Base-by-base conservation (phyloP, 2,329 filamentous ascomycete species). In the Dactylellina cionopaga region DNA sequence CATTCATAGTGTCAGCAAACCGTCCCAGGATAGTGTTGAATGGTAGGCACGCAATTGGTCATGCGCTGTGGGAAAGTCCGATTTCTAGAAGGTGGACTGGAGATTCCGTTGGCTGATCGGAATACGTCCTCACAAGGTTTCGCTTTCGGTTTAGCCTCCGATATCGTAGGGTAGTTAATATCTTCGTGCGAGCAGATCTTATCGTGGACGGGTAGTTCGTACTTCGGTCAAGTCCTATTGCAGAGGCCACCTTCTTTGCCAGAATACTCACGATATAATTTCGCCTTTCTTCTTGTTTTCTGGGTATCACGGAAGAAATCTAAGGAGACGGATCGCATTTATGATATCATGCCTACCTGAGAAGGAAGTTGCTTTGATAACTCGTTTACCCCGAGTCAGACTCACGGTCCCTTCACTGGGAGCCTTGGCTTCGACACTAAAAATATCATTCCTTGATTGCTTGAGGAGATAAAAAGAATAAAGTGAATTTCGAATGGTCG, bases 141-240 rank as follows among this genome's bases (percentile, higher is more conserved):
- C 22, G 33, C 3, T 37, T 47, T 41, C 27, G 44, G 31, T 31
- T 31, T 39, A 43, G 60, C 27, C 51, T 35, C 60, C 60, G 49
- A 65, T 65, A 56, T 47, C 51, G 60, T 65, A 51, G 43, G 33
- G 24, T 7, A 9, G 7, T 13, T n/a, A 29, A 37, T 24, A 25
- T 59, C 25, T 51, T 69, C 64, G 55, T 62, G 64, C 55, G 55
- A 69, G 64, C 31, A 31, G 37, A 69, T 62, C 55, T 69, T 69
- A 62, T 69, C 47, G 41, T 54, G 47, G 19, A 69, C 46, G 15
- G 39, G 64, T 13, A 55, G 46, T 17, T 37, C 19, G 37, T 5
- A 33, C 5, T 24, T 56, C 52, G 52, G 52, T 35, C 52, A 56
- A 56, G 35, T 56, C 52, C 52, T 56, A 17, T 22, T 27, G 11